Conservation (phyloP, 768 basidiomycete species). For the Tricholoma matsutake region DNA sequence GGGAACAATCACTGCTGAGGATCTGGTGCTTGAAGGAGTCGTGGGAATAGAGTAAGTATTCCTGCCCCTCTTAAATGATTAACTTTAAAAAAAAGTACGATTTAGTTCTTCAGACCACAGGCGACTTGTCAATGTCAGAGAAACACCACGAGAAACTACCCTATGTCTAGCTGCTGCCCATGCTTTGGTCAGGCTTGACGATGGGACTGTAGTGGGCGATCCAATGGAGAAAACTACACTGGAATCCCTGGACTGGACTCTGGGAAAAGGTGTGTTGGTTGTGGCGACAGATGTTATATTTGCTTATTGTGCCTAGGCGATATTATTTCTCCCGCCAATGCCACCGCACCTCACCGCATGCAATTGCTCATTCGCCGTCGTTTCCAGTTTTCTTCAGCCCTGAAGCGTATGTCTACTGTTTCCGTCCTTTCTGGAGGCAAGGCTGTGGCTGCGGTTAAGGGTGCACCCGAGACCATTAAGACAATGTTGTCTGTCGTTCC, state of each 20-base stretch:
- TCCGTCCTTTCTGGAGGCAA: conserved; percentile 60
- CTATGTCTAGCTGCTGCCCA: conserved; percentile 92
- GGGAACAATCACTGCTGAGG: conserved; percentile 96
- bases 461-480: conserved; percentile 96
- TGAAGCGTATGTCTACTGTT: conserved; percentile 97
- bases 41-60: conserved; percentile 79
- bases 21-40: conserved; percentile 91
- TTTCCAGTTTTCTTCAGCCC: conserved; percentile 96
- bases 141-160: conserved; percentile 74
- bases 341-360: conserved; percentile 52
- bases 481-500: conserved; percentile 77
- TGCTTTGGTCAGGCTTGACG: conserved; percentile 90
- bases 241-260: conserved; percentile 85
- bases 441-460: conserved; percentile 79
- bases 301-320: conserved; percentile 47
- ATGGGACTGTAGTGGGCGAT: conserved; percentile 92
- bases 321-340: conserved; percentile 56
- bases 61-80: conserved; percentile 3
- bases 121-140: conserved; percentile 76
- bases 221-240: conserved; percentile 99
- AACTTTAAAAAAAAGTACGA: conserved; percentile 9
- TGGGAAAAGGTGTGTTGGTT: conserved; percentile 54
- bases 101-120: conserved; percentile 54
- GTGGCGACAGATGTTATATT: conserved; percentile 2
- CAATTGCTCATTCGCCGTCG: conserved; percentile 79